These are phyloP conservation scores for Leccinum variicolor DNA, from an alignment of 768 basidiomycete genomes.

Conservation along the genomic window DNA sequence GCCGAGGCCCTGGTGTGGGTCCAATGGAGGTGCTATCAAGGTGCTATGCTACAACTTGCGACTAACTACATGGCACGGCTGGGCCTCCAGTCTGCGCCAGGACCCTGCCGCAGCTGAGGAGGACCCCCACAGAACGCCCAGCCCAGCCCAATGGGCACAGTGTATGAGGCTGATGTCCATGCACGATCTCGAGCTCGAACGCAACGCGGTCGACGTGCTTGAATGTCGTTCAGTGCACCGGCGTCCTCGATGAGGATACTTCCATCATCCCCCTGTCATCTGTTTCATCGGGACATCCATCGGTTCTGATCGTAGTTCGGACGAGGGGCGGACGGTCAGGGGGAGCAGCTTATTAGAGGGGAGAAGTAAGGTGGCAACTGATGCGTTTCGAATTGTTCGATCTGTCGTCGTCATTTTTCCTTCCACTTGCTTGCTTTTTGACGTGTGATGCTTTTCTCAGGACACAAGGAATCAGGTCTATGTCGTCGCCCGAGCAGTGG, in stretches of 20 bases:
- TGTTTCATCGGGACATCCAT: conserved; percentile 46
- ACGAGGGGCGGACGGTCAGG: conserved; percentile 33
- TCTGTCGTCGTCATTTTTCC: conserved; percentile 18
- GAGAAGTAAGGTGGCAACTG: conserved; percentile 52
- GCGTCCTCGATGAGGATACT: too few species aligned
- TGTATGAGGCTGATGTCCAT: conserved; percentile 21
- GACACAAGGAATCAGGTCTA: conserved; percentile 29
- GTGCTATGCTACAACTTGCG: too few species aligned
- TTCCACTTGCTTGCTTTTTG: too few species aligned
- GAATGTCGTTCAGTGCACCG: neutral
- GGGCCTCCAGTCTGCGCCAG: too few species aligned
- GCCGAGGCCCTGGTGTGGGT: too few species aligned
- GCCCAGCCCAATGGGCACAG: too few species aligned
- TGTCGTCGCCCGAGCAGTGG: conserved; percentile 45
- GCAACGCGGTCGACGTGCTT: conserved; percentile 17
- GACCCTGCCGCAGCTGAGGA: too few species aligned
- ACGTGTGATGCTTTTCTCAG: conserved; percentile 6
- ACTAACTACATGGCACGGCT: too few species aligned
- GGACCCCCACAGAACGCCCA: too few species aligned
- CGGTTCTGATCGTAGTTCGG: conserved; percentile 34
- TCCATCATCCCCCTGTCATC: conserved; percentile 52
- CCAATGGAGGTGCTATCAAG: too few species aligned
- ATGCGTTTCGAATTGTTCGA: conserved; percentile 26
- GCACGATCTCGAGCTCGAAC: conserved; percentile 1
- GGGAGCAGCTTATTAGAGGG: conserved; percentile 51